Conservation (phyloP, 1,284 basidiomycete species). For the Agroathelia rolfsii region DNA sequence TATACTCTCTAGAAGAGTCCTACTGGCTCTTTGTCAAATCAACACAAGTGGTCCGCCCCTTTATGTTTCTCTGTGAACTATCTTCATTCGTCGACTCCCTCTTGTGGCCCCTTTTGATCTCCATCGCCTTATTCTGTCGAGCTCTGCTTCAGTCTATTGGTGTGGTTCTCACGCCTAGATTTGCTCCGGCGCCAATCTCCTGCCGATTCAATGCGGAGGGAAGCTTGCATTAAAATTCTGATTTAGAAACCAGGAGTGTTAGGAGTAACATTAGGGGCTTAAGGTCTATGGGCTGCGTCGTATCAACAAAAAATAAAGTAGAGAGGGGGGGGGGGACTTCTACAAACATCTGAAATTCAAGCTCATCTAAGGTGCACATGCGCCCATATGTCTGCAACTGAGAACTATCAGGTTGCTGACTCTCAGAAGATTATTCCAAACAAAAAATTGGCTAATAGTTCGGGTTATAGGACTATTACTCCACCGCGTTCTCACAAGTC, state of each 20-base stretch:
- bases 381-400: conserved; percentile 40
- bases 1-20: too few species aligned
- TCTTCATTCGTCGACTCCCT: too few species aligned
- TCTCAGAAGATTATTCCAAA: not conserved
- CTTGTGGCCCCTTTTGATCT: too few species aligned
- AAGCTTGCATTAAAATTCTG: conserved; percentile 50
- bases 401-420: conserved; percentile 20
- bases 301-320: conserved; percentile 46
- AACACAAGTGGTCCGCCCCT: too few species aligned
- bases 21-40: too few species aligned
- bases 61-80: too few species aligned
- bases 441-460: too few species aligned
- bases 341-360: conserved; percentile 49
- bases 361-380: conserved; percentile 36
- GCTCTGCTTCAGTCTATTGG: too few species aligned
- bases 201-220: conserved; percentile 46
- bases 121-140: too few species aligned
- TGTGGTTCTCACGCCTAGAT: conserved; percentile 54
- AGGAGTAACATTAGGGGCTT: too few species aligned
- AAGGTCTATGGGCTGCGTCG: conserved; percentile 49
- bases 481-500: too few species aligned
- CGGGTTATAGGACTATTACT: too few species aligned
- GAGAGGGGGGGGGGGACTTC: conserved; percentile 48
- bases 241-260: conserved; percentile 38
- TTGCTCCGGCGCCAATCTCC: conserved; percentile 59